These are phyloP conservation scores for Puccinia hordei DNA, from an alignment of 1,284 basidiomycete species.

Conservation along the genomic window DNA sequence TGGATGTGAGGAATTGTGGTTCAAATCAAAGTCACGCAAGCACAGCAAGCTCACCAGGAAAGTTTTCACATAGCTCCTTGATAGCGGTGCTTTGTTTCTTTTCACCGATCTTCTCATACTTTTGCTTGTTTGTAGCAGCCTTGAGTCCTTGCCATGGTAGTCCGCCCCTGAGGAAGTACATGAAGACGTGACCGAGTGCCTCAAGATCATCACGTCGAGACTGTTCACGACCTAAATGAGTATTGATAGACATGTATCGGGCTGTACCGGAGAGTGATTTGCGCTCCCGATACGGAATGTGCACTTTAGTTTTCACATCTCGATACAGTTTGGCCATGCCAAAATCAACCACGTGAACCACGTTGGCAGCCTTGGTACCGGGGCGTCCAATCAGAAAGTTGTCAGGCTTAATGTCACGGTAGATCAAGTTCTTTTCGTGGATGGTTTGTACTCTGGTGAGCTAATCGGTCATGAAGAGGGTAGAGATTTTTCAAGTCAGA, in stretches of 20 bases:
- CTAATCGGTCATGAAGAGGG: conserved; percentile 60
- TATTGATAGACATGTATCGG: conserved; percentile 97
- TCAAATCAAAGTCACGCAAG: not conserved
- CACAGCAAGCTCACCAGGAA: conserved; percentile 70
- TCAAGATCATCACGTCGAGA: conserved; percentile 91
- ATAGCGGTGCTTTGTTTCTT: conserved; percentile 97
- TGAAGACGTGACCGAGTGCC: conserved; percentile 92
- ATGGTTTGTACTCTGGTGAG: conserved; percentile 87
- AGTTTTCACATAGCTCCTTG: conserved; percentile 88
- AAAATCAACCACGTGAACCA: conserved; percentile 86
- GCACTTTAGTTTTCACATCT: conserved; percentile 93
- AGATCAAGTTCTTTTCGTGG: conserved; percentile 95
- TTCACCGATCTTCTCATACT: conserved; percentile 98
- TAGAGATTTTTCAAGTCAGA: not conserved
- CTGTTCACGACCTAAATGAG: conserved; percentile 91
- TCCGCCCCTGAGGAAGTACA: conserved; percentile 90
- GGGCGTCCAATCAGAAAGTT: conserved; percentile 93
- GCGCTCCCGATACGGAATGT: conserved; percentile 93
- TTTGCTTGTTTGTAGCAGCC: conserved; percentile 95
- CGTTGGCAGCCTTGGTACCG: conserved; percentile 79
- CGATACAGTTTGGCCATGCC: conserved; percentile 98
- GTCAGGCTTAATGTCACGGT: conserved; percentile 96
- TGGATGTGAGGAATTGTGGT: not conserved
- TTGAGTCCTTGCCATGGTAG: conserved; percentile 96
- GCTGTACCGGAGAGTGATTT: conserved; percentile 87